Evolutionary conservation across 2,329 filamentous ascomycete species (phyloP).

Genomic region (Diaporthe caulivora): DNA sequence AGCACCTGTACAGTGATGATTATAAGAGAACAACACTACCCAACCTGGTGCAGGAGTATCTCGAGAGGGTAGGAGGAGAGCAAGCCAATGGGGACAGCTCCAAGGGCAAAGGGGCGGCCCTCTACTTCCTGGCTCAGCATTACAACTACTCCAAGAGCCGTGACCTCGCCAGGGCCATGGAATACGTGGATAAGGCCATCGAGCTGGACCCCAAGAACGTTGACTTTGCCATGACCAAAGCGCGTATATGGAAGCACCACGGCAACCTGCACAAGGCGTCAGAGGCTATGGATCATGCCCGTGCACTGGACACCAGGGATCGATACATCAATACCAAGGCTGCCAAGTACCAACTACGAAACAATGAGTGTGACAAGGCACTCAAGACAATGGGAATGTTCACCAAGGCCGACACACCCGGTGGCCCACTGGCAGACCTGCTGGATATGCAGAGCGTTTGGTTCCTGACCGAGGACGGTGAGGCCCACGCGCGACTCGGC

Average conservation of each 20-base stretch:
- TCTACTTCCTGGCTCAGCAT: conserved; percentile 96
- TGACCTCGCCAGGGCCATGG: conserved; percentile 82
- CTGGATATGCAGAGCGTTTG: conserved; percentile 99
- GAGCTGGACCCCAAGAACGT: conserved; percentile 83
- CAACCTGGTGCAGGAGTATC: conserved; percentile 82
- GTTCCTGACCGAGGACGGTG: conserved; percentile 95
- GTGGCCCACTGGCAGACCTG: conserved; percentile 89
- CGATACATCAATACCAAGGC: conserved; percentile 99
- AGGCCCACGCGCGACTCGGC: conserved; percentile 85
- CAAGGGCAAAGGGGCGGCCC: conserved; percentile 81
- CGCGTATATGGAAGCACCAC: conserved; percentile 91
- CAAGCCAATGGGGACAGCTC: conserved; percentile 57
- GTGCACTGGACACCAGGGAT: conserved; percentile 87
- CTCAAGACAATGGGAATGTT: conserved; percentile 93
- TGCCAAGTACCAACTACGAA: conserved; percentile 95
- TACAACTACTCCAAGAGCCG: conserved; percentile 94
- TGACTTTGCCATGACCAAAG: conserved; percentile 95
- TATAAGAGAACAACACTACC: conserved; percentile 84
- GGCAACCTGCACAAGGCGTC: conserved; percentile 85
- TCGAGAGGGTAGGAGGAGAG: conserved; percentile 64
- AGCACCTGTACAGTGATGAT: conserved; percentile 85
- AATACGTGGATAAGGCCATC: conserved; percentile 87
- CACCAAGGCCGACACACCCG: conserved; percentile 89
- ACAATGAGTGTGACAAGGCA: conserved; percentile 88
- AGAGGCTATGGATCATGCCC: conserved; percentile 88